Evolutionary conservation across 106 monocot genomes (phyloP).

Genomic region (Platanthera guangdongensis): DNA sequence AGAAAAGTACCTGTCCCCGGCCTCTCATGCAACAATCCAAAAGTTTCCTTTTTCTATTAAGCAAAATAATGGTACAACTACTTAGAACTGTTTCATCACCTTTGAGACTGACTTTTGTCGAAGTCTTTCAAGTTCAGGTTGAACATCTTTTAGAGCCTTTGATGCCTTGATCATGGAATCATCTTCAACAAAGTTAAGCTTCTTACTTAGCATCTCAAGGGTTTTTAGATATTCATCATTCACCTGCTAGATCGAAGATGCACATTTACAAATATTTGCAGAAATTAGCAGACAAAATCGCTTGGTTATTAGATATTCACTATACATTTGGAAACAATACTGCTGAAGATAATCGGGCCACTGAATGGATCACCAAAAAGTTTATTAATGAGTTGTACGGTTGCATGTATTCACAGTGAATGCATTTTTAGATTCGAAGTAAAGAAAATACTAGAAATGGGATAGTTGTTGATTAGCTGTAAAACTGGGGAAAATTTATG

Average conservation of each 20-base stretch:
- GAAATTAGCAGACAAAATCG: neutral
- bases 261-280: neutral
- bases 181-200: constrained; percentile 80
- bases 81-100: constrained; percentile 24
- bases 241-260: constrained; percentile 41
- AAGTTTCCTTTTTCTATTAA: neutral
- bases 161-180: constrained; percentile 79
- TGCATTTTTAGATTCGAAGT: too few species aligned
- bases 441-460: too few species aligned
- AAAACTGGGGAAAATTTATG: too few species aligned
- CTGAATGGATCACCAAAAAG: neutral
- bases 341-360: neutral
- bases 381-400: neutral
- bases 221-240: constrained; percentile 96
- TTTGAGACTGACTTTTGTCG: constrained; percentile 90
- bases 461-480: too few species aligned
- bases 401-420: too few species aligned
- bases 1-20: too few species aligned
- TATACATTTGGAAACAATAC: neutral
- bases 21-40: neutral
- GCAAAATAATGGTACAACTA: neutral
- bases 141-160: constrained; percentile 89
- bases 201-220: constrained; percentile 79
- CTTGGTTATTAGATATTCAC: neutral
- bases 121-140: constrained; percentile 91